Base-by-base conservation (phyloP, 768 basidiomycete species). In the Amylocystis lapponica region DNA sequence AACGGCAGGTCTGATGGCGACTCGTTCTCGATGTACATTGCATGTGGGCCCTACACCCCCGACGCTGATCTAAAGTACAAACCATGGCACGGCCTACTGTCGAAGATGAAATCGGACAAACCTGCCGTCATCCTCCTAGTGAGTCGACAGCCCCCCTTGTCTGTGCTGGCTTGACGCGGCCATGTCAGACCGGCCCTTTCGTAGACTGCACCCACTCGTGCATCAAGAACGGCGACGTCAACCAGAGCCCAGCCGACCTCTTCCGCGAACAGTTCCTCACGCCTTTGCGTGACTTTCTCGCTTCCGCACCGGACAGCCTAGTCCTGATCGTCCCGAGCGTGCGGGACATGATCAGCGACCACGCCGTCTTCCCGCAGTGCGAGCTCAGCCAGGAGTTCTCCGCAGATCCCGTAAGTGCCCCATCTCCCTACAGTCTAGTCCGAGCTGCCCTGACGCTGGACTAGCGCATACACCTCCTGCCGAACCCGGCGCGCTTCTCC, bases 401-500 rank as follows among this genome's bases (percentile, higher is more conserved):
- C 25, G 54, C 52, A n/a, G 72, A 84, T 59, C 63, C 76, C 2
- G 86, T 86, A 48, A 51, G 78, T 59, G 3, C 36, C 16, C n/a
- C 13, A 4, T 29, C 29, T 41, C 20, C 12, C 4, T 16, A 27
- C 40, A 19, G 2, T 19, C 14, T 5, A 16, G 4, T 3, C 19
- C 30, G 31, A 11, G 37, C 36, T 36, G 19, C 16, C 6, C 16
- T 26, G 17, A 2, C 9, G 12, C 3, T 4, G 22, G 33, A 26
- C 6, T 50, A 97, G 94, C 74, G 81, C 46, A 79, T 96, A 39
- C 76, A 72, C 39, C 62, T 87, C 17, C 71, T 97, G 8, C 87
- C 95, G 3, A 99, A 98, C 53, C 96, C 96, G 0, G 76, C 81
- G 12, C 72, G 74, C 5, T 93, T 98, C 63, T 74, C 76, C n/a